Evolutionary conservation across 164 flowering plant genomes (phyloP), one percentile per base, ranked within the genome.

Genomic region (Magnolia sinica): DNA sequence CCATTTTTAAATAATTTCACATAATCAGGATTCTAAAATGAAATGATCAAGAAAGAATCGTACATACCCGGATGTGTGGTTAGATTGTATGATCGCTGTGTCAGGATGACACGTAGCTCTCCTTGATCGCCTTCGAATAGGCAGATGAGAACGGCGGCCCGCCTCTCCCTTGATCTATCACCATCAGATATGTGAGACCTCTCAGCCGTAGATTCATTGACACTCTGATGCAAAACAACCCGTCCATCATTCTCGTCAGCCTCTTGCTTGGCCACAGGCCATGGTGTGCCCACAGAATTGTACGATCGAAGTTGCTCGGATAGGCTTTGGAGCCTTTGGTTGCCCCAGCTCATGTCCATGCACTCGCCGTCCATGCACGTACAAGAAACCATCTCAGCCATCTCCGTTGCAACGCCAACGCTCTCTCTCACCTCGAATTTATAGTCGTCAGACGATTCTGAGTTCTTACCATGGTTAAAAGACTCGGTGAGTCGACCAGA

Each of bases 71-170:
- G 82, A 74, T 84, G 69, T 66, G 86, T 71, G 7, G 87, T 58
- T 51, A 86, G 37, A 0, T 78, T 84, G 75, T 76, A 73, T 22
- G 88, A 82, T 71, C 88, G 77, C 78, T 79, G 84, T 0, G 88
- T 86, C 23, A 84, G 88, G 69, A 86, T 84, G 9, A 84, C 88
- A 2, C 88, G 80, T 0, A 86, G 52, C 76, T 84, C 87, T 45
- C 85, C 82, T 27, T 55, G 51, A 16, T 69, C 29, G 63, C 82
- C 84, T 29, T 81, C 77, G 72, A 84, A 84, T 50, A 86, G 76
- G 79, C 87, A 86, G 19, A 86, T 73, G 70, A 86, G 70, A 31
- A 86, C 88, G 8, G 88, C 88, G 1, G 87, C 88, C 74, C 85
- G 80, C 31, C 74, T 31, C 19, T 68, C 50, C 71, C 50, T 65